Conservation (phyloP, 768 basidiomycete species). For the Mycena crocata region DNA sequence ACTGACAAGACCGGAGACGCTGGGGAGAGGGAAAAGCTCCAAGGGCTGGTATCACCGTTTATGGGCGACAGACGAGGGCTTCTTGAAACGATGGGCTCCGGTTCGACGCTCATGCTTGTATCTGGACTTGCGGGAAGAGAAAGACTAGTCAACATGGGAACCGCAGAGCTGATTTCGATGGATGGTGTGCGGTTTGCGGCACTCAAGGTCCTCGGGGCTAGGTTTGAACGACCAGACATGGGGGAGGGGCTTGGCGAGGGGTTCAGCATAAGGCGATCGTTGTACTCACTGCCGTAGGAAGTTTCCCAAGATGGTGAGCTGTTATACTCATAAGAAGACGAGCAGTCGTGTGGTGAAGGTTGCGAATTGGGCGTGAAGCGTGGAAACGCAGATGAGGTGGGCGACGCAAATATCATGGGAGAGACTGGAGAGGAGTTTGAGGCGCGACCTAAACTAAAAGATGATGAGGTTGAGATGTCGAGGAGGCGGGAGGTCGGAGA, state of each 20-base stretch:
- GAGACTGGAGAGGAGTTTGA: conserved; percentile 28
- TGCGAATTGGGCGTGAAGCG: conserved; percentile 23
- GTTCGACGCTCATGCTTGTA: conserved; percentile 27
- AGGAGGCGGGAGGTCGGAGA: conserved; percentile 17
- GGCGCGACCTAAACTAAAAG: background rate
- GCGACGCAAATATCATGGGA: conserved; percentile 43
- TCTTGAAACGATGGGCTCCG: conserved; percentile 15
- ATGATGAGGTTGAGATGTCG: conserved; percentile 24
- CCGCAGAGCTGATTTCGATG: conserved; percentile 36
- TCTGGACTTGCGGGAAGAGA: conserved; percentile 44
- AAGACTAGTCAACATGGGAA: conserved; percentile 40
- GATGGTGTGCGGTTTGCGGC: conserved; percentile 33
- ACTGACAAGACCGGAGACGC: conserved; percentile 26
- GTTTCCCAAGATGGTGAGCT: conserved; percentile 43
- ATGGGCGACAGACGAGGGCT: conserved; percentile 31
- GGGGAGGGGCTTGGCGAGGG: conserved; percentile 29
- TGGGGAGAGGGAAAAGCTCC: conserved; percentile 28
- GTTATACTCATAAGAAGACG: conserved; percentile 35
- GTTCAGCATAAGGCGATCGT: conserved; percentile 31
- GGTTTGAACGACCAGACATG: conserved; percentile 20
- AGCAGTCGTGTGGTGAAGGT: conserved; percentile 28
- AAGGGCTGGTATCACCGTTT: conserved; percentile 31
- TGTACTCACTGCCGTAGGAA: conserved; percentile 37
- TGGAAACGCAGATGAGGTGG: conserved; percentile 38
- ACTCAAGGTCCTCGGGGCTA: conserved; percentile 13